phyloP scores from a whole-genome alignment of 1,284 basidiomycete species.

The Microstroma glucosiphilum region DNA sequence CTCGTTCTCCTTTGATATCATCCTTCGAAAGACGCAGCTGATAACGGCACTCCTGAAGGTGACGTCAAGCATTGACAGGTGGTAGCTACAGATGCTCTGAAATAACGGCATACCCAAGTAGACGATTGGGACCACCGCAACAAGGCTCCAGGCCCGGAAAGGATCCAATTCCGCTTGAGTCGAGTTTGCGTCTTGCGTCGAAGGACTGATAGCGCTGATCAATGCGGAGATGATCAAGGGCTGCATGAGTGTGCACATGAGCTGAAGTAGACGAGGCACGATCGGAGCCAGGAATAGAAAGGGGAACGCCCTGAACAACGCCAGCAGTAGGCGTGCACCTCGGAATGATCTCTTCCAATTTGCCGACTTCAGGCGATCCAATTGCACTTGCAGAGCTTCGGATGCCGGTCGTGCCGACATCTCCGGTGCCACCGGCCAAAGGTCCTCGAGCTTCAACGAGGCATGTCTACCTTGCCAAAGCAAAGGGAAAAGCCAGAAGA shows the following conservation, averaged over 20 bases:
- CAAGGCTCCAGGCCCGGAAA: background rate
- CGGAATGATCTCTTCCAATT: background rate
- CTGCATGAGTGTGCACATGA: conserved; percentile 2
- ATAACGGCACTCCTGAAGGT: background rate
- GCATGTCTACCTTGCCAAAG: background rate
- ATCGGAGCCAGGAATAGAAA: background rate
- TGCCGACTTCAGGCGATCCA: background rate
- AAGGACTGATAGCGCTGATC: background rate
- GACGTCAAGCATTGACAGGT: background rate
- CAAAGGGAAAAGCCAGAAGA: background rate
- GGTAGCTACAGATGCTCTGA: background rate
- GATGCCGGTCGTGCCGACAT: background rate
- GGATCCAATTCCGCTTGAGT: background rate
- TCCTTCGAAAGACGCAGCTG: background rate
- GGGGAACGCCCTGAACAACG: background rate
- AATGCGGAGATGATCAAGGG: background rate
- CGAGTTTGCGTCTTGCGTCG: background rate
- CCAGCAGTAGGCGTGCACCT: background rate
- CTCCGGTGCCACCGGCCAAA: background rate
- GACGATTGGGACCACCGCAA: background rate
- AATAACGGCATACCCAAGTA: background rate
- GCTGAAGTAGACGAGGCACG: background rate
- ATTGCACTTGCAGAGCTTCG: background rate
- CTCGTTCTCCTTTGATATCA: background rate
- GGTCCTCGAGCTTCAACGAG: background rate